Evolutionary conservation across 805 yeast genomes (phyloP).

Genomic region (Yarrowia deformans): DNA sequence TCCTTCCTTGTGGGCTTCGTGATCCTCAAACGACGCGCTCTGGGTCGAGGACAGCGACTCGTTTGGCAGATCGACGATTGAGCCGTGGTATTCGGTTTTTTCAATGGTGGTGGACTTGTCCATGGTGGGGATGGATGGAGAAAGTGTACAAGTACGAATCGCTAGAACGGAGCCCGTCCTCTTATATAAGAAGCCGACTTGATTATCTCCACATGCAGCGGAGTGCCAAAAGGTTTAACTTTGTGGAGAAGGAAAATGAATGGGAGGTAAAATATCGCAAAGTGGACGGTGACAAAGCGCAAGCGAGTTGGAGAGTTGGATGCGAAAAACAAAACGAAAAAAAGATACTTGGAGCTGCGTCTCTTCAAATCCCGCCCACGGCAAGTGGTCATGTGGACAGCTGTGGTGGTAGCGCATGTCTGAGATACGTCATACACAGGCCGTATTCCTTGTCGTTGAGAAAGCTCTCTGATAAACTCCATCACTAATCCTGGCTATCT

Average conservation of each 20-base stretch:
- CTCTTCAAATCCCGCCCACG: constrained; percentile 2
- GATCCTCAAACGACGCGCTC: constrained; percentile 18
- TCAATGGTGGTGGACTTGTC: neutral
- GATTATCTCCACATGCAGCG: neutral
- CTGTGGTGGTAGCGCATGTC: neutral
- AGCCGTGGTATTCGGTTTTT: constrained; percentile 21
- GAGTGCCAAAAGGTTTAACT: neutral
- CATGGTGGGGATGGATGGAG: neutral
- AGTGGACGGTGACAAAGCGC: neutral
- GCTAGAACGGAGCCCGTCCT: neutral
- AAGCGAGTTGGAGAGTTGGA: neutral
- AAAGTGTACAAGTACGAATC: no score
- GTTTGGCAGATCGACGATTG: constrained; percentile 16
- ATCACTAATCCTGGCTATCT: neutral
- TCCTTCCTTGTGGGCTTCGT: neutral
- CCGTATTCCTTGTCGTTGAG: neutral
- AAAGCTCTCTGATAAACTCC: neutral
- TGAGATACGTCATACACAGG: neutral
- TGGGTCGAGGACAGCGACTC: neutral
- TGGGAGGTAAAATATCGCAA: neutral
- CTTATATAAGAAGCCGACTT: neutral
- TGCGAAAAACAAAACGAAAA: neutral
- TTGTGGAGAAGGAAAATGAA: constrained; percentile 17
- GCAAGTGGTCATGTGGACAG: neutral
- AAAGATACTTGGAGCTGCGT: neutral